Conservation (phyloP, 2,329 filamentous ascomycete genomes). For the Colletotrichum zoysiae region DNA sequence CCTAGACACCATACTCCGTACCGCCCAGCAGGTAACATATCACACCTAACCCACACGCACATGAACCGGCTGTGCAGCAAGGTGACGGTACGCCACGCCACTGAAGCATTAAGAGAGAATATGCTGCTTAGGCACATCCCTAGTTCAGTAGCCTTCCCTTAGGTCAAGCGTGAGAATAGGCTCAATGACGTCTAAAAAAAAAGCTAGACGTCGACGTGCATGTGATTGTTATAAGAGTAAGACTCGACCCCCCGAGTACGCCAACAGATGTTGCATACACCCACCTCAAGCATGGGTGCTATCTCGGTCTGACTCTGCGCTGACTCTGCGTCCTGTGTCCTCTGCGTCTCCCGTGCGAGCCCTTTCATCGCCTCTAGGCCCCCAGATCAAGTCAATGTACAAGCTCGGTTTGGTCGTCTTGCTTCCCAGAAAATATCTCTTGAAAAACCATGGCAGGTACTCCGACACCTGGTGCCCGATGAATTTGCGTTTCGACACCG, state of each 20-base stretch:
- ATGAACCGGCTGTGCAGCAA: not conserved
- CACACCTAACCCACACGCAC: not conserved
- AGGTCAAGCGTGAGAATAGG: not conserved
- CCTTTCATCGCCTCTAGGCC: conserved; percentile 12
- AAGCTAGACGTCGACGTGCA: not conserved
- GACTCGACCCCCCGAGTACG: not conserved
- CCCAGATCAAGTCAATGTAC: conserved; percentile 52
- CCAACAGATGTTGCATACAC: not conserved
- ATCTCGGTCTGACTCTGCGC: conserved; percentile 16
- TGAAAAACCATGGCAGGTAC: conserved; percentile 54
- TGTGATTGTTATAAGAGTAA: no score
- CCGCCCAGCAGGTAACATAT: no score
- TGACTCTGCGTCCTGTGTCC: not conserved
- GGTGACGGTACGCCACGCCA: conserved; percentile 8
- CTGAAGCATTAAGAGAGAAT: no score
- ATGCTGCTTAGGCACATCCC: not conserved
- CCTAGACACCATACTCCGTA: no score
- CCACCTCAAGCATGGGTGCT: conserved; percentile 24
- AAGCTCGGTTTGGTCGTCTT: conserved; percentile 47
- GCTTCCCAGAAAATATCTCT: conserved; percentile 45
- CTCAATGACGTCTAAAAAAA: not conserved
- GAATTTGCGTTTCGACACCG: conserved; percentile 54
- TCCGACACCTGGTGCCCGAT: conserved; percentile 51
- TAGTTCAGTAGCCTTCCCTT: not conserved
- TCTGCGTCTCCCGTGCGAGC: not conserved